Evolutionary conservation across 768 basidiomycete species (phyloP).

Genomic region (Rhodotorula diobovata): DNA sequence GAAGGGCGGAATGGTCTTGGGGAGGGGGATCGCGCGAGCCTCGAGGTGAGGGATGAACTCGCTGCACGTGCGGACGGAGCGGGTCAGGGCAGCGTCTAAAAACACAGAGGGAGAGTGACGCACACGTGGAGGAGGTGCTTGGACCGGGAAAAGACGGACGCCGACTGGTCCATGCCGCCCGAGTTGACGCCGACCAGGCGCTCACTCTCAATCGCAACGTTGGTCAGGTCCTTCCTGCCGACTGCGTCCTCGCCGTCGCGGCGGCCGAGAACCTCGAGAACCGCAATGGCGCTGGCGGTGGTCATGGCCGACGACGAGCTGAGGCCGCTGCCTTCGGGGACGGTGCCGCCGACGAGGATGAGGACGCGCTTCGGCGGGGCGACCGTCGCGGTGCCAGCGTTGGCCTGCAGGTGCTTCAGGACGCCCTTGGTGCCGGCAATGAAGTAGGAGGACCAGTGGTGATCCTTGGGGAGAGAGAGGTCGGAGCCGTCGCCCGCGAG

Average conservation of each 20-base stretch:
- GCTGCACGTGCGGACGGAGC: slow-evolving; percentile 55
- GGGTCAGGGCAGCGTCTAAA: not conserved
- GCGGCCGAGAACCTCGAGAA: slow-evolving; percentile 58
- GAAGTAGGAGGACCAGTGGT: slow-evolving; percentile 42
- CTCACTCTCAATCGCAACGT: slow-evolving; percentile 69
- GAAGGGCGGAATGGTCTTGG: slow-evolving; percentile 47
- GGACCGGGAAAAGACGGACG: slow-evolving; percentile 70
- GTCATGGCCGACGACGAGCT: slow-evolving; percentile 88
- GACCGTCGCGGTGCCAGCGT: not conserved
- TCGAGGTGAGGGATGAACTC: slow-evolving; percentile 71
- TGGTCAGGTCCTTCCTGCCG: slow-evolving; percentile 67
- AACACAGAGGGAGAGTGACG: not conserved
- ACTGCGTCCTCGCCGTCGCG: slow-evolving; percentile 61
- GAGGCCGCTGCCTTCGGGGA: slow-evolving; percentile 76
- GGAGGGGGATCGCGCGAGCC: slow-evolving; percentile 65
- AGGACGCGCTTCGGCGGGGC: slow-evolving; percentile 11
- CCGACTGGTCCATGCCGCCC: slow-evolving; percentile 76
- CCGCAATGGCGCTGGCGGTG: slow-evolving; percentile 75
- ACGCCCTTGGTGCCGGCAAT: slow-evolving; percentile 37
- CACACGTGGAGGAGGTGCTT: slow-evolving; percentile 55
- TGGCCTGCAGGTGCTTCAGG: slow-evolving; percentile 18
- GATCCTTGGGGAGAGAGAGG: slow-evolving; percentile 11
- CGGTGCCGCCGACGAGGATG: slow-evolving; percentile 55
- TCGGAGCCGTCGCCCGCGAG: slow-evolving; percentile 16
- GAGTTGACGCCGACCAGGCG: slow-evolving; percentile 46